Base-by-base conservation (phyloP, 306 rosid genomes). In the Oxytropis ochrocephala region DNA sequence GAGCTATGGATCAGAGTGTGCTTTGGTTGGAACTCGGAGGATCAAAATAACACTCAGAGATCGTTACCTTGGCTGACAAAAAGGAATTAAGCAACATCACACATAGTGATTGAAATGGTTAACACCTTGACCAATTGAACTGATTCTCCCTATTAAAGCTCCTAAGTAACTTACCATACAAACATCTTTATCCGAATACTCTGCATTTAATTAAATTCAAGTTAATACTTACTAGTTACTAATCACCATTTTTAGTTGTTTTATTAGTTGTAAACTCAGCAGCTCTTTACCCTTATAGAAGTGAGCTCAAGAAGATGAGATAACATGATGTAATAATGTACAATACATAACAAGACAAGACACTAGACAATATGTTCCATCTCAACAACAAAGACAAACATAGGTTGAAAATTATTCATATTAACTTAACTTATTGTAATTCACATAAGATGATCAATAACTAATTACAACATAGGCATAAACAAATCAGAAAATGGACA, bases 361-460 rank as follows among this genome's bases (percentile, higher is more conserved):
- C 17, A 44, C 39, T 32, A 19, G 49, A 32, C 11, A 38, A 48
- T 50, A 35, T 12, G 68, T 17, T 55, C 11, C 10, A 69, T 13
- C 11, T 39, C 7, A 18, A 29, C 53, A 42, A 52, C 12, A 33
- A 41, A 53, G 24, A 11, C 29, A 53, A 56, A 46, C 10, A 12
- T 35, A 56, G 41, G 8, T 53, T 46, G 35, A 77, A 21, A 54
- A 50, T 63, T 74, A 30, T 54, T 78, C n/a, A 38, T 65, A 54
- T 19, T 4, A 14, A 46, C 51, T 13, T 54, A 9, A 21, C 48
- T 81, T 69, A 54, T 69, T 17, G 54, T 16, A 53, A 39, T 75
- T 73, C 44, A 60, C 64, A 76, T 70, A 62, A 48, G 76, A 46
- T 55, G 61, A 71, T 39, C 79, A 63, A 60, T 71, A 56, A 59